Base-by-base conservation (phyloP, 768 basidiomycete species). In the Agrocybe pediades region DNA sequence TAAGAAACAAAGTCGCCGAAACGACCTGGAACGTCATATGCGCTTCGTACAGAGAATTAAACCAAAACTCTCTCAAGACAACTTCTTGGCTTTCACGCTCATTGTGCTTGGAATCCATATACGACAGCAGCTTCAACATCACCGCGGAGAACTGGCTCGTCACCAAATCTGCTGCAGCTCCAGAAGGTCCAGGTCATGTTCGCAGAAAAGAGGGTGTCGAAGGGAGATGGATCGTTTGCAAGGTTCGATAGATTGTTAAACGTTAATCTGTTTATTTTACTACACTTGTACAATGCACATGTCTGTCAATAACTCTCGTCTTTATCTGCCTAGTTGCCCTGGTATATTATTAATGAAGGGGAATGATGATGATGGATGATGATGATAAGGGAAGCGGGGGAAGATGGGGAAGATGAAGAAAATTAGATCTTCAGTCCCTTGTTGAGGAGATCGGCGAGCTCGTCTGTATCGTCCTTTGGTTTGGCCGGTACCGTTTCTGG, bases 391-490 rank as follows among this genome's bases (percentile, higher is more conserved):
- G 26, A 25, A 43, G 26, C 23, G 21, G 5, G 20, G 42, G 13
- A 43, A 43, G 26, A 43, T 13, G 20, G 23, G 40, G n/a, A 41
- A 40, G 41, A 45, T 27, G 33, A 29, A 49, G 39, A 52, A 23
- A 8, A 36, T 36, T n/a, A 36, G 11, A 36, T 36, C 6, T 5
- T 36, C 11, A 36, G 33, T 36, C 33, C 33, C 67, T 91, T 90
- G 71, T 73, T 77, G 65, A 94, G 64, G 54, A 86, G 69, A 56
- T 87, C 82, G 11, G 84, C 84, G 11, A 94, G 83, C 19, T 80
- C 80, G 63, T 84, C 82, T 26, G 82, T 74, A 25, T 68, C 63
- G 25, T 68, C 67, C 51, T 71, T 67, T 8, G 56, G 53, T 25
- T 50, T 46, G 19, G 41, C 19, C 8, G 43, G 20, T 15, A 39